Base-by-base conservation (phyloP, 1,284 basidiomycete genomes). In the Macrocybe sp. region DNA sequence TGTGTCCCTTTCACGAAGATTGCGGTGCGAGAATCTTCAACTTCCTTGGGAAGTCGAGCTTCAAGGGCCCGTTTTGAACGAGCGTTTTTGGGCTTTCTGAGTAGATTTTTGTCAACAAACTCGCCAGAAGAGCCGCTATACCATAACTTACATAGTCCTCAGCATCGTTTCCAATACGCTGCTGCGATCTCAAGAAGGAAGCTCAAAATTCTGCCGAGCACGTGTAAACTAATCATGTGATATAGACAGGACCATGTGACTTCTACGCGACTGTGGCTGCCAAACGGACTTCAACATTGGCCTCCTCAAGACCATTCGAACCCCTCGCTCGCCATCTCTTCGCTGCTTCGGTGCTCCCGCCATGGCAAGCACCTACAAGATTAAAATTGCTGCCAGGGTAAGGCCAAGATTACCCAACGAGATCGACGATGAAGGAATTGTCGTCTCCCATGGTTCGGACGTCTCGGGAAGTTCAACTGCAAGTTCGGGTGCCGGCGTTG, bases 31-130 rank as follows among this genome's bases (percentile, higher is more conserved):
- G 83, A 78, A 59, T 91, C 89, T 74, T 99, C 96, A 49, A 96
- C 78, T 57, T 93, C 82, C 62, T 95, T 93, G 2, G 96, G 81
- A 62, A 90, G 89, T 31, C 94, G 79, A 41, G 89, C 89, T 41
- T 92, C 90, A 57, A 97, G 64, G 0, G 83, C 96, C 53, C 97
- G 81, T 71, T 99, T 99, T n/a, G 91, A 90, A 37, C 96, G 84
- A 1, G 97, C 96, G 77, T 97, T 98, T 73, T 91, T 93, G 31
- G 96, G 93, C 76, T 97, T 97, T 67, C 92, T 93, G 22, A 4
- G 16, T 37, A 7, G 29, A 29, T n/a, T 32, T 10, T 22, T 11
- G 11, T 42, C 7, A 42, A 32, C 22, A 28, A 8, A 2, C 16
- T 42, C 5, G 11, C 1, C 7, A 16, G 6, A 29, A 31, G 6